A percentile compares a stretch with the other conserved stretches of the same genome.
Conservation (phyloP, 176 grass and related monocot species). For the Cymbopogon citratus region DNA sequence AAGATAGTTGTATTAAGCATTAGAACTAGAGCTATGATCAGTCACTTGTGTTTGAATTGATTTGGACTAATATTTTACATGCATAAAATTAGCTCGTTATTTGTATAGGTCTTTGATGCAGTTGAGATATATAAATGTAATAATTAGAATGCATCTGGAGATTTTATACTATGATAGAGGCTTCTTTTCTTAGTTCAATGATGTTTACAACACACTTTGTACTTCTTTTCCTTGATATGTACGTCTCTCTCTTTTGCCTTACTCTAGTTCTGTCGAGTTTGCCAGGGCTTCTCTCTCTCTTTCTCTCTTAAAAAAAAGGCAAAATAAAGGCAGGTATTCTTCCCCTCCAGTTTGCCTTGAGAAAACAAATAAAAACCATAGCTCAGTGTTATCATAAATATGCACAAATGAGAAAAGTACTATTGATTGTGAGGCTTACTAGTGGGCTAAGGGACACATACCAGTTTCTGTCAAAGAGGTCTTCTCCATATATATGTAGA, state of each 20-base stretch:
- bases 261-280: not conserved
- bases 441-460: not conserved
- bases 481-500: not conserved
- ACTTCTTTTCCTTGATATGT: not conserved
- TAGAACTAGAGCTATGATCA: not conserved
- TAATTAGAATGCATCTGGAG: not conserved
- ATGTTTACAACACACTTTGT: not conserved
- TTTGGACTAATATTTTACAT: not conserved
- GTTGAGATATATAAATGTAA: not conserved
- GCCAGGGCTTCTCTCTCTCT: not conserved
- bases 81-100: not conserved
- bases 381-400: not conserved
- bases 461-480: not conserved
- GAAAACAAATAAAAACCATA: not conserved
- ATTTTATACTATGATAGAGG: not conserved
- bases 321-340: not conserved
- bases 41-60: not conserved
- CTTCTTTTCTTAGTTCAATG: not conserved
- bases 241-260: not conserved
- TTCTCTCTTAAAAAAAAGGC: not conserved
- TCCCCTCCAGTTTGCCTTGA: not conserved
- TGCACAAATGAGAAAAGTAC: not conserved
- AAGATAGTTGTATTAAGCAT: not conserved
- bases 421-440: not conserved
- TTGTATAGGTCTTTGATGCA: not conserved